phyloP scores from a whole-genome alignment of 768 basidiomycete genomes.

The Sistotremastrum niveocremeum region DNA sequence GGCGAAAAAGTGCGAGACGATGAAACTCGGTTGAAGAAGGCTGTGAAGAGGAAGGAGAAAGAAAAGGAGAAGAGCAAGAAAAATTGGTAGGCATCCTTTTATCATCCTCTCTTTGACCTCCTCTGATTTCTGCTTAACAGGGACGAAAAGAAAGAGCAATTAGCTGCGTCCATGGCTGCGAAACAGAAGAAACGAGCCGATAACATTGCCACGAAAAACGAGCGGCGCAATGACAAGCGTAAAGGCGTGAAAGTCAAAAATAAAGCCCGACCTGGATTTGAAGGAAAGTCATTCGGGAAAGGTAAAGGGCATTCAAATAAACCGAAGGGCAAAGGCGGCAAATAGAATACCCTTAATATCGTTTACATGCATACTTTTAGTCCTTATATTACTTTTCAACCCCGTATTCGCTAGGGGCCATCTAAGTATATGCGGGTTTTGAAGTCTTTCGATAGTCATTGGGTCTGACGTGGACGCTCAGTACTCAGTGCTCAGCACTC shows the following conservation, averaged over 20 bases:
- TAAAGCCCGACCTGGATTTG: conserved; percentile 73
- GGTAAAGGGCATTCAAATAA: conserved; percentile 10
- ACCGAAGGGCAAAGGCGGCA: conserved; percentile 20
- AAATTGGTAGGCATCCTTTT: conserved; percentile 48
- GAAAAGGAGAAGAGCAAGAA: conserved; percentile 75
- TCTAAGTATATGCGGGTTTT: too few species aligned
- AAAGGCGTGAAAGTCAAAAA: conserved; percentile 36
- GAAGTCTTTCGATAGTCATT: too few species aligned
- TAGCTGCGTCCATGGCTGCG: conserved; percentile 62
- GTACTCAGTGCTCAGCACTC: too few species aligned
- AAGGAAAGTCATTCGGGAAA: conserved; percentile 70
- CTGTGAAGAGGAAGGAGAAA: conserved; percentile 85
- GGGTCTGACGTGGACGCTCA: too few species aligned
- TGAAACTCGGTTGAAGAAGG: conserved; percentile 77
- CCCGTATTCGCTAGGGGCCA: too few species aligned
- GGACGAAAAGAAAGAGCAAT: conserved; percentile 76
- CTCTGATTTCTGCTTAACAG: conserved; percentile 25
- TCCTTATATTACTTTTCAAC: too few species aligned
- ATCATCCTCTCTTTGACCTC: not conserved
- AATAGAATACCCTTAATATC: not conserved
- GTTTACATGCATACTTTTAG: too few species aligned
- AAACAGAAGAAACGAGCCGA: conserved; percentile 84
- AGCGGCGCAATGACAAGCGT: conserved; percentile 51
- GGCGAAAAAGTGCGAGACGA: conserved; percentile 90
- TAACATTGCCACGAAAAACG: conserved; percentile 79